Base-by-base conservation (phyloP, 495 filamentous ascomycete species). In the Parathielavia appendiculata region DNA sequence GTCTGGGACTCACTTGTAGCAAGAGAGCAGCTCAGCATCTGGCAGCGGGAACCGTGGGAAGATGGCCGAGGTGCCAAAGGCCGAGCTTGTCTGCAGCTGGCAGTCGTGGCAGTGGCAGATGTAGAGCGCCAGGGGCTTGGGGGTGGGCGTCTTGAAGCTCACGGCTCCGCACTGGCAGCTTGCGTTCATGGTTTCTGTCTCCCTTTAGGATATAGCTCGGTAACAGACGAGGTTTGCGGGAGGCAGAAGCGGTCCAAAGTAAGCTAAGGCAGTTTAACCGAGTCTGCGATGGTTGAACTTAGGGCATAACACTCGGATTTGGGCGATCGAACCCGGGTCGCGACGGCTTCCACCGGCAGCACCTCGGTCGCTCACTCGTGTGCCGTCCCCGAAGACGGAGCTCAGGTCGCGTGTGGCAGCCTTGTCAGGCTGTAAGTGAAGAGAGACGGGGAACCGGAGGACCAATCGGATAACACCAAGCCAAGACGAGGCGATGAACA, bases 31-130 rank as follows among this genome's bases (percentile, higher is more conserved):
- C 19, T 76, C 73, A 14, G 63, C 62, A 7, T 59, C 57, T 1
- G 80, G 81, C 40, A 86, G 68, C 19, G 73, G 63, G 50, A 87
- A 87, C 14, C 69, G 67, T 8, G 84, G 85, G 65, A 89, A 89
- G 61, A 85, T 83, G 54, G 85, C 85, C 26, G 80, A 83, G 50
- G 83, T 79, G 26, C 86, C 85, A 64, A 85, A 86, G n/a, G 85
- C 83, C 16, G 82, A 83, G 51, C 81, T 77, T 48, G 84, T 81
- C 71, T 89, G 86, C 55, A 80, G 78, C 32, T 80, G 82, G 68
- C 86, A 89, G 61, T 86, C 79, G 39, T 74, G 68, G 69, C 86
- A 89, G 72, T 89, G 86, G 71, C 86, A 89, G 65, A 86, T 81
- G 64, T 86, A 87, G 16, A 87, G 66, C 1, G 76, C 77, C 23